A percentile compares a stretch with the other conserved stretches of the same genome.
Evolutionary conservation across 164 flowering plant genomes (phyloP).

Genomic region (Vitis labrusca): DNA sequence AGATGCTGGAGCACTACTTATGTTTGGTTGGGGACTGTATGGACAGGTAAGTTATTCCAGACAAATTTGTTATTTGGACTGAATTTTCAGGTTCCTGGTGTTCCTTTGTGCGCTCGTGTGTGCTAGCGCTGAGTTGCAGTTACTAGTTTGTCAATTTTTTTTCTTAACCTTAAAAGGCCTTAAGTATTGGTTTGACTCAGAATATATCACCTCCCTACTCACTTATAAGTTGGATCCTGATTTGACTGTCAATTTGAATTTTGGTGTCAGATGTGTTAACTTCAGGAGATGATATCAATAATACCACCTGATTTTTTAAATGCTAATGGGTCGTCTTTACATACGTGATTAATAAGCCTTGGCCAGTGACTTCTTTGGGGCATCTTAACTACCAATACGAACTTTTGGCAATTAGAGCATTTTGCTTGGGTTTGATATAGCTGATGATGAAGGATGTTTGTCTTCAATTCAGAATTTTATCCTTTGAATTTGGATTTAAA

Average conservation of each 20-base stretch:
- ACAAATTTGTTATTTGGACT: background rate
- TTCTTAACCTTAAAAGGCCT: background rate
- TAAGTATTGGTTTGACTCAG: background rate
- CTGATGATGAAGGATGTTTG: background rate
- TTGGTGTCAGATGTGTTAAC: background rate
- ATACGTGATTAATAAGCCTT: background rate
- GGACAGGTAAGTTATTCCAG: conserved; percentile 75
- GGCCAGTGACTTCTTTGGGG: background rate
- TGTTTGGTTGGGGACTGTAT: conserved; percentile 99
- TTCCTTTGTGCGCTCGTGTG: too few species aligned
- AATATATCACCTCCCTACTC: background rate
- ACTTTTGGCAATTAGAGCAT: background rate
- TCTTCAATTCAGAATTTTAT: background rate
- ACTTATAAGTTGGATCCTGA: background rate
- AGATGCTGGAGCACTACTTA: conserved; percentile 95
- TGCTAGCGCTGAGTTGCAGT: background rate
- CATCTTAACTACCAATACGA: background rate
- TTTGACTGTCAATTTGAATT: background rate
- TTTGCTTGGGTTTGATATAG: background rate
- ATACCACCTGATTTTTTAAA: background rate
- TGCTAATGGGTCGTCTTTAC: background rate
- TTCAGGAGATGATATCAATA: conserved; percentile 1
- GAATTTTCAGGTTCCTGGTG: background rate
- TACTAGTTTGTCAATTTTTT: background rate
- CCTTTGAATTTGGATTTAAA: too few species aligned